Conservation (phyloP, 2,329 filamentous ascomycete genomes). For the Ophiostoma sp. region DNA sequence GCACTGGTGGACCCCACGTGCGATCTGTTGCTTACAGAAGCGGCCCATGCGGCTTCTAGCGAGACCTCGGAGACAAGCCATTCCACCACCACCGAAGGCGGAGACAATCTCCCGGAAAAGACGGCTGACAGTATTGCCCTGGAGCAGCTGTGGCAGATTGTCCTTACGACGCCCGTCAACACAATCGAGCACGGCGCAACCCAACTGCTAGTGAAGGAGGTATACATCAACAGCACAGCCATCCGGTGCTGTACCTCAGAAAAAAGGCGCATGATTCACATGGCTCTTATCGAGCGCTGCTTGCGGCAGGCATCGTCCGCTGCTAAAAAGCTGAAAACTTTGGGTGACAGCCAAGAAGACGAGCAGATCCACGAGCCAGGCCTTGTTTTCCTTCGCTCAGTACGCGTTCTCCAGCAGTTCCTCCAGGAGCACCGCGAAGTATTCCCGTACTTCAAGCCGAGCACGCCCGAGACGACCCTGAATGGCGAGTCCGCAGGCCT, state of each 20-base stretch:
- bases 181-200: slow-evolving; percentile 65
- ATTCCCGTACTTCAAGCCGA: slow-evolving; percentile 51
- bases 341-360: slow-evolving; percentile 37
- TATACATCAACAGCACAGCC: slow-evolving; percentile 59
- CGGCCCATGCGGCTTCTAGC: slow-evolving; percentile 30
- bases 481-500: slow-evolving; percentile 61
- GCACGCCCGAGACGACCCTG: slow-evolving; percentile 50
- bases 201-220: slow-evolving; percentile 60
- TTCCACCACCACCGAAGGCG: slow-evolving; percentile 34
- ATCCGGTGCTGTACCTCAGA: slow-evolving; percentile 47
- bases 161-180: slow-evolving; percentile 61
- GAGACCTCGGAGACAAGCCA: neutral
- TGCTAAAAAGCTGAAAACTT: slow-evolving; percentile 50
- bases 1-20: slow-evolving; percentile 43
- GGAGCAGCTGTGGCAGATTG: slow-evolving; percentile 78
- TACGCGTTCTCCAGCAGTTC: slow-evolving; percentile 64
- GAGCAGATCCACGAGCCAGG: slow-evolving; percentile 50
- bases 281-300: slow-evolving; percentile 67
- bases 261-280: slow-evolving; percentile 55
- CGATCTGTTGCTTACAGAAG: slow-evolving; percentile 44
- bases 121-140: slow-evolving; percentile 45
- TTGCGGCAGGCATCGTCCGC: slow-evolving; percentile 62
- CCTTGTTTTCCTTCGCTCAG: slow-evolving; percentile 60
- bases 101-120: slow-evolving; percentile 36
- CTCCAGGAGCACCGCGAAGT: slow-evolving; percentile 56